phyloP scores from a whole-genome alignment of 75 land plant genomes.

The Selaginella moellendorffii region DNA sequence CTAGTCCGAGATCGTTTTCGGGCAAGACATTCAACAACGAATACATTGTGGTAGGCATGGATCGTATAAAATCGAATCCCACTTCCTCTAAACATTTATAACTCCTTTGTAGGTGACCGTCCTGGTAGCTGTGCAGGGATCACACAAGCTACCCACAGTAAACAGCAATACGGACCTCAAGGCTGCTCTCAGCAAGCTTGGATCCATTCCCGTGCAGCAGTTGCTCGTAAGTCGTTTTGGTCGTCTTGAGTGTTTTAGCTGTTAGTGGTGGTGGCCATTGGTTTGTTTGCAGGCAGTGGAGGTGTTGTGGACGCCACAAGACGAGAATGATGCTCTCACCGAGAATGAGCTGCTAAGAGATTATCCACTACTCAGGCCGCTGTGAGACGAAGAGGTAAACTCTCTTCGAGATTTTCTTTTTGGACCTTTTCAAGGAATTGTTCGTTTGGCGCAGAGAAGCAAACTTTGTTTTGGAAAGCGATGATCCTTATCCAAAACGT shows the following conservation, averaged over 20 bases:
- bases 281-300: slow-evolving; percentile 63
- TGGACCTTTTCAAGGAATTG: too few species aligned
- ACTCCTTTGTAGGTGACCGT: slow-evolving; percentile 64
- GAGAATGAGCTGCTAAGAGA: slow-evolving; percentile 78
- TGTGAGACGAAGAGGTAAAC: too few species aligned
- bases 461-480: too few species aligned
- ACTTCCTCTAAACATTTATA: too few species aligned
- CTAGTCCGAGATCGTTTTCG: slow-evolving; percentile 14
- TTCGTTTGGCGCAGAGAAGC: too few species aligned
- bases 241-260: slow-evolving; percentile 30
- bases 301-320: slow-evolving; percentile 94
- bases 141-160: slow-evolving; percentile 64
- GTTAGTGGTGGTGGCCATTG: slow-evolving; percentile 70
- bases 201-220: slow-evolving; percentile 64
- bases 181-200: slow-evolving; percentile 72
- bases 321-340: slow-evolving; percentile 70
- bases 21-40: slow-evolving; percentile 75
- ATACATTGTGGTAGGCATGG: slow-evolving; percentile 80
- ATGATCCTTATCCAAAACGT: too few species aligned
- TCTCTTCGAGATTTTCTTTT: too few species aligned
- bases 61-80: too few species aligned
- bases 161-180: slow-evolving; percentile 69
- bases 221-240: slow-evolving; percentile 38
- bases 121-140: slow-evolving; percentile 89
- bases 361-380: slow-evolving; percentile 66